Evolutionary conservation across 2,329 filamentous ascomycete species (phyloP).

Genomic region (Botryotinia narcissicola): DNA sequence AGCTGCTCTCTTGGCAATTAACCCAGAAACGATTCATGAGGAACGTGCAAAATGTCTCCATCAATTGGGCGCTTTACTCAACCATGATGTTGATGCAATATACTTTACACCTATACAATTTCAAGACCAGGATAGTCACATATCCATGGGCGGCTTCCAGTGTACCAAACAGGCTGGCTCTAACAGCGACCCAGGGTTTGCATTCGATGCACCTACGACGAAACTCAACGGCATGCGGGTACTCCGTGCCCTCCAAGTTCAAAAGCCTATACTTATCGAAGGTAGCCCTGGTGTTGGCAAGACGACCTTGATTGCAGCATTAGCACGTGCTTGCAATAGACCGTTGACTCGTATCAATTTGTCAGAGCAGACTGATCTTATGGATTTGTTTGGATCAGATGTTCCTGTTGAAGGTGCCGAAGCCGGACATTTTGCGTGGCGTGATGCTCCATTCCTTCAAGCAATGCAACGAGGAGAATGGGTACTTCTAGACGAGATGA

Average conservation of each 20-base stretch:
- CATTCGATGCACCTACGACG: constrained; percentile 87
- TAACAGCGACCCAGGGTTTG: constrained; percentile 60
- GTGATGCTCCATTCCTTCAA: constrained; percentile 89
- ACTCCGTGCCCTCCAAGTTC: constrained; percentile 80
- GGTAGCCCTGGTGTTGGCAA: constrained; percentile 98
- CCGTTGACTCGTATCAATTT: constrained; percentile 92
- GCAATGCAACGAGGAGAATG: constrained; percentile 97
- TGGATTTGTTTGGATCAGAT: constrained; percentile 96
- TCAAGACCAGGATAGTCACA: constrained; percentile 47
- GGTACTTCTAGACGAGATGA: constrained; percentile 98
- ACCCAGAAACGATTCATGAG: constrained; percentile 63
- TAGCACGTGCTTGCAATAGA: constrained; percentile 76
- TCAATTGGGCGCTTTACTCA: constrained; percentile 67
- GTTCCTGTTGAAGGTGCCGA: constrained; percentile 91
- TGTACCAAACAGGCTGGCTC: constrained; percentile 54
- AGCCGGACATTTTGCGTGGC: constrained; percentile 89
- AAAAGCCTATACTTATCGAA: constrained; percentile 90
- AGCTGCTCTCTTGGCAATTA: constrained; percentile 76
- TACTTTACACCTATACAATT: constrained; percentile 66
- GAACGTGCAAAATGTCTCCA: constrained; percentile 73
- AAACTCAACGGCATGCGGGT: constrained; percentile 87
- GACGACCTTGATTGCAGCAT: constrained; percentile 84
- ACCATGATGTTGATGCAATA: constrained; percentile 58
- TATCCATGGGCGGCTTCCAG: constrained; percentile 74
- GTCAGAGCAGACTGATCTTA: constrained; percentile 95